Conservation (phyloP, 305 asterid genomes). For the Fraxinus latifolia region DNA sequence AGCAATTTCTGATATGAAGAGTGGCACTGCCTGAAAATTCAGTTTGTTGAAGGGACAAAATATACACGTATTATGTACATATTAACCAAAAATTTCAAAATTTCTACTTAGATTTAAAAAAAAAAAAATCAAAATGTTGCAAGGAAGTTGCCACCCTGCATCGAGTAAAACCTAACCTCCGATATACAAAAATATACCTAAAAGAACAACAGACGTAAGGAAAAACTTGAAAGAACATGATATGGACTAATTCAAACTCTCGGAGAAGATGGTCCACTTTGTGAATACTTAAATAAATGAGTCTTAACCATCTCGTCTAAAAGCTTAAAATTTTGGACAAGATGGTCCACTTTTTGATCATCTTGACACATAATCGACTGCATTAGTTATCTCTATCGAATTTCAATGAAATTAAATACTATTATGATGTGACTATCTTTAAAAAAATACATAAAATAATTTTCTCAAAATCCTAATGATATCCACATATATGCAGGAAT, state of each 20-base stretch:
- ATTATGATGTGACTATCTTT: background rate
- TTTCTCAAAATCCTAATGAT: background rate
- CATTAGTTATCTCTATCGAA: background rate
- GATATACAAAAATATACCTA: background rate
- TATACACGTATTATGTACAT: background rate
- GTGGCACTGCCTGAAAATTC: constrained; percentile 25
- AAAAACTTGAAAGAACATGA: background rate
- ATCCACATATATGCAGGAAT: background rate
- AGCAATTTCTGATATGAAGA: constrained; percentile 35
- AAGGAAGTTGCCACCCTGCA: background rate
- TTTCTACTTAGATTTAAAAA: no score
- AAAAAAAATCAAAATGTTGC: background rate
- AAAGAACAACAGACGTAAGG: background rate
- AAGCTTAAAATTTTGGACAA: background rate
- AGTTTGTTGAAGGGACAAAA: background rate
- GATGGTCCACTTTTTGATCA: background rate
- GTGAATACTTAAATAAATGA: background rate
- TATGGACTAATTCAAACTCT: background rate
- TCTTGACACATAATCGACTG: background rate
- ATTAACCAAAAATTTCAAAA: background rate
- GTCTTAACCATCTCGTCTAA: background rate
- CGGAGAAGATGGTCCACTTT: no score
- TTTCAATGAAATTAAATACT: background rate
- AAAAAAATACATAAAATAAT: background rate
- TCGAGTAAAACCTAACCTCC: background rate